phyloP scores from a whole-genome alignment of 768 basidiomycete species.

The Auriscalpium microsporum region DNA sequence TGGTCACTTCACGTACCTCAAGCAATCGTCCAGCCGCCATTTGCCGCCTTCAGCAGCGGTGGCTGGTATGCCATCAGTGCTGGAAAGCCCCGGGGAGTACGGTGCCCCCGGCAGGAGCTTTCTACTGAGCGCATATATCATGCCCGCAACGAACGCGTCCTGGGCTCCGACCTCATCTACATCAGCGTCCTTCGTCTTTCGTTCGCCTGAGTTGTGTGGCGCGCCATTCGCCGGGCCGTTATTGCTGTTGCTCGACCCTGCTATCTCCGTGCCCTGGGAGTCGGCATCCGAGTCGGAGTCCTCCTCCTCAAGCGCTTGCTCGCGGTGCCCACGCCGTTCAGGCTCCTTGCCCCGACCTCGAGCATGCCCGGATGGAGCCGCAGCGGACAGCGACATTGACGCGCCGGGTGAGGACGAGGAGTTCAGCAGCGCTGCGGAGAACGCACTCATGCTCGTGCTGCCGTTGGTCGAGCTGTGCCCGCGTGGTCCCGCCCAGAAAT shows the following conservation, averaged over 20 bases:
- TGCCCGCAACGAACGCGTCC: constrained; percentile 79
- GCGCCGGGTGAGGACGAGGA: constrained; percentile 2
- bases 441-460: constrained; percentile 39
- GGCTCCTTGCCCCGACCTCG: not conserved
- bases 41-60: constrained; percentile 30
- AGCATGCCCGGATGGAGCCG: not conserved
- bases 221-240: not conserved
- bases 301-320: constrained; percentile 35
- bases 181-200: constrained; percentile 22
- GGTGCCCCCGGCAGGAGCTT: constrained; percentile 65
- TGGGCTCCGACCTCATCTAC: constrained; percentile 73
- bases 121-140: constrained; percentile 76
- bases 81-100: constrained; percentile 52
- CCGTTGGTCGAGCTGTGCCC: constrained; percentile 28
- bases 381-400: constrained; percentile 8
- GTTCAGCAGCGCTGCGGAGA: constrained; percentile 26
- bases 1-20: constrained; percentile 41
- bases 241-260: constrained; percentile 23
- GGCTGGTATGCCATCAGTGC: not conserved
- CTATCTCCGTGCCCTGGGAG: constrained; percentile 52
- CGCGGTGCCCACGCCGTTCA: constrained; percentile 11
- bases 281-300: constrained; percentile 52
- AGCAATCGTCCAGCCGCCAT: constrained; percentile 78
- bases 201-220: not conserved
- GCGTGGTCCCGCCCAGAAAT: constrained; percentile 60